Base-by-base conservation (phyloP, 305 asterid species). In the Coffea humblotiana region DNA sequence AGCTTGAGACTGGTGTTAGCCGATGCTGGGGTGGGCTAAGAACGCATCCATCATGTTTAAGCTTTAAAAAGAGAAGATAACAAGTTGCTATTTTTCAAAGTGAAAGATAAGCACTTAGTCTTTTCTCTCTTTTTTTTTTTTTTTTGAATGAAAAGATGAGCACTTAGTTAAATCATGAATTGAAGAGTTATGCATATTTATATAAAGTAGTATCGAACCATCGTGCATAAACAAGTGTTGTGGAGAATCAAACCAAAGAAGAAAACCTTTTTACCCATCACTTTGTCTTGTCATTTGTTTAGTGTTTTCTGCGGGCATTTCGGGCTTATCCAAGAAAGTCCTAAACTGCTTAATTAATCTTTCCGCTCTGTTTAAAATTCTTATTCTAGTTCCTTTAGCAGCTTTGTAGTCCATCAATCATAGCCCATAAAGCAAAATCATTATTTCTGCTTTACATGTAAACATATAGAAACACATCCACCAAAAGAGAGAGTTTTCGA, bases 211-310 rank as follows among this genome's bases (percentile, higher is more conserved):
- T 81, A 84, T 82, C 79, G 82, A 81, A 75, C 65, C 79, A 80
- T 84, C 77, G 83, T 72, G 82, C 65, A 78, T 70, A 32, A 32
- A 1, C 29, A 68, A 61, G 72, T 76, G 79, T 79, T 88, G 45
- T 58, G 68, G 79, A 83, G 80, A 68, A 85, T 81, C 87, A 82
- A 81, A 60, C 29, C 71, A 84, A 83, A 84, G 88, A 81, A 49
- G 37, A 79, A 81, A 70, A 67, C 79, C 87, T 84, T 87, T 90
- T 79, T 75, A 81, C 86, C 89, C 82, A 86, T 82, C 79, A 81
- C 90, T 82, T 83, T 85, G 86, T 75, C 78, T 58, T 79, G 71
- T 61, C 66, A 69, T 84, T 80, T 82, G 45, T 83, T 83, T 77
- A 71, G 75, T 73, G 52, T 8, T 87, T 84, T 82, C 3, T 58